Conservation (phyloP, 768 basidiomycete species). For the Russula compacta region DNA sequence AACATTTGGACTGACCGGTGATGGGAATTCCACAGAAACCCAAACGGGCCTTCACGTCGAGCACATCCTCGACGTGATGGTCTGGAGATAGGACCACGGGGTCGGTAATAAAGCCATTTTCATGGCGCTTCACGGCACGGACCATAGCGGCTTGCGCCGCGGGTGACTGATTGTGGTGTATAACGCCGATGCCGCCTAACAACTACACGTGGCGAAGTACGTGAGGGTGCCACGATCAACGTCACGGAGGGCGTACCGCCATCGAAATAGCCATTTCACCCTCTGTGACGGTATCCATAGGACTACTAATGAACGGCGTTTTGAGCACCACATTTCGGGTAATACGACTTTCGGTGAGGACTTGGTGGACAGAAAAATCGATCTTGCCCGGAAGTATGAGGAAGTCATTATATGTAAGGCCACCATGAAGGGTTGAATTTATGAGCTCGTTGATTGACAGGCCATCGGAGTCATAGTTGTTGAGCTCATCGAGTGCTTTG, state of each 20-base stretch:
- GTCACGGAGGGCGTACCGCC: constrained; percentile 49
- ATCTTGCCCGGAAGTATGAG: constrained; percentile 92
- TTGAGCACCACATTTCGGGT: constrained; percentile 88
- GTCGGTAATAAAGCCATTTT: constrained; percentile 97
- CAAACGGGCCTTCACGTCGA: constrained; percentile 83
- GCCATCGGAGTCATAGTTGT: constrained; percentile 72
- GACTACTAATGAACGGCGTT: constrained; percentile 94
- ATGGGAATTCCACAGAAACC: constrained; percentile 98
- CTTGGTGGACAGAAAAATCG: constrained; percentile 77
- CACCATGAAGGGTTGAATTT: constrained; percentile 77
- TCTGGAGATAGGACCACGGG: constrained; percentile 81
- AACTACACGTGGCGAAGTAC: constrained; percentile 37
- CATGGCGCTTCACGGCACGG: constrained; percentile 93
- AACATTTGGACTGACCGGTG: constrained; percentile 61
- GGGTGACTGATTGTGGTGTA: constrained; percentile 89
- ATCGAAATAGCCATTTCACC: constrained; percentile 87
- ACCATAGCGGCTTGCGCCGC: constrained; percentile 94
- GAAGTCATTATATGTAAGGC: constrained; percentile 97
- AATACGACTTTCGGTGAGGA: constrained; percentile 74
- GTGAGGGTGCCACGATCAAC: constrained; percentile 1
- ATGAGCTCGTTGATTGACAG: constrained; percentile 80
- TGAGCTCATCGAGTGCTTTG: constrained; percentile 67
- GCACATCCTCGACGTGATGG: constrained; percentile 76
- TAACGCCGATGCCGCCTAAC: constrained; percentile 94
- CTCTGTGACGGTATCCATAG: constrained; percentile 99